Conservation (phyloP, 148 eudicot species). For the Polygonum maritimum region DNA sequence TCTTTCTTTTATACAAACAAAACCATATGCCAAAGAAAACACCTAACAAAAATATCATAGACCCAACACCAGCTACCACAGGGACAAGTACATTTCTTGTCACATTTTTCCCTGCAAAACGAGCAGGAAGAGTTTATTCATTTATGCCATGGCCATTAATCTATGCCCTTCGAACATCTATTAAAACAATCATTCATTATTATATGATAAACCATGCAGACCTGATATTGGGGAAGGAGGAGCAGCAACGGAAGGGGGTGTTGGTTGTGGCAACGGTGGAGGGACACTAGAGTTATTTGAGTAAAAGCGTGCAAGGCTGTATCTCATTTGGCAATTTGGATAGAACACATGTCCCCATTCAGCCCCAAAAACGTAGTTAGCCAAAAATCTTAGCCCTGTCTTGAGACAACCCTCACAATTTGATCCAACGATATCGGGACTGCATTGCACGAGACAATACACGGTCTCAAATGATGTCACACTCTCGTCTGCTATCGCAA, state of each 20-base stretch:
- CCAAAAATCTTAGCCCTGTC: neutral
- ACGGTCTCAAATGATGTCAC: neutral
- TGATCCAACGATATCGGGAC: neutral
- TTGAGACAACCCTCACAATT: neutral
- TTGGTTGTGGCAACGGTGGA: neutral
- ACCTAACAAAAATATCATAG: neutral
- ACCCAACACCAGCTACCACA: neutral
- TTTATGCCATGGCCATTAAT: too few species aligned
- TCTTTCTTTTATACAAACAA: neutral
- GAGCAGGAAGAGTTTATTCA: neutral
- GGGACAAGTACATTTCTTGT: neutral
- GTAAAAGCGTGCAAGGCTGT: neutral
- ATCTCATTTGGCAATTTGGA: neutral
- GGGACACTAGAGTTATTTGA: neutral
- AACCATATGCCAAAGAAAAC: neutral
- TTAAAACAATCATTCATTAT: neutral
- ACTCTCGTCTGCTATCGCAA: neutral
- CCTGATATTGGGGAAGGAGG: neutral
- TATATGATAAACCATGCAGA: neutral
- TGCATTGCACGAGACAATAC: neutral
- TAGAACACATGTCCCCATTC: neutral
- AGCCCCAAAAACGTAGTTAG: neutral
- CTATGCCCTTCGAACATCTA: too few species aligned
- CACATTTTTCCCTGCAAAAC: neutral
- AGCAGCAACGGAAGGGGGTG: neutral